Conservation (phyloP, 768 basidiomycete species). For the Agrocybe chaxingu region DNA sequence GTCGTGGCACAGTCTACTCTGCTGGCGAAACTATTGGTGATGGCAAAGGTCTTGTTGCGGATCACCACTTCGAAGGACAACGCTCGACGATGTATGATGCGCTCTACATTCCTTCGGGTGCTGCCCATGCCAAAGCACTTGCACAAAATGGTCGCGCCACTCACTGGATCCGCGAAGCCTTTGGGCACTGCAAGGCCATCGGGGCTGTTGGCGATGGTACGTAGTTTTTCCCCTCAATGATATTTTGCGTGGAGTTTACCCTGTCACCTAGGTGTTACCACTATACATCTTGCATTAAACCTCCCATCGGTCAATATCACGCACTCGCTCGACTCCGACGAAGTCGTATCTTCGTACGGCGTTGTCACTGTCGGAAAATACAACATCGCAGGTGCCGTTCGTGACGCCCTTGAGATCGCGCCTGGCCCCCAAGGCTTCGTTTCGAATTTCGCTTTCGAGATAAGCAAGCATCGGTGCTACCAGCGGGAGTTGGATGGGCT, state of each 20-base stretch:
- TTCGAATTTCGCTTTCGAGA: conserved; percentile 55
- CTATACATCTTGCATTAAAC: conserved; percentile 43
- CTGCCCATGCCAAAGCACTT: conserved; percentile 54
- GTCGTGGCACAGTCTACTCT: conserved; percentile 51
- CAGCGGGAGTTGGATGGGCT: conserved; percentile 61
- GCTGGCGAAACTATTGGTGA: conserved; percentile 23
- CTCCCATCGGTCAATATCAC: conserved; percentile 46
- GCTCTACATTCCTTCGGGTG: conserved; percentile 72
- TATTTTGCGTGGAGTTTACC: neutral
- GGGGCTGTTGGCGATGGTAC: conserved; percentile 70
- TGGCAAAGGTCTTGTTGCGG: conserved; percentile 39
- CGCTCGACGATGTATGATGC: conserved; percentile 86
- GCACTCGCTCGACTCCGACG: conserved; percentile 27
- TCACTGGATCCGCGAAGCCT: conserved; percentile 85
- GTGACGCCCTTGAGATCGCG: conserved; percentile 42
- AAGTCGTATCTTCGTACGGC: conserved; percentile 55
- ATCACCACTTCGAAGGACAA: conserved; percentile 76
- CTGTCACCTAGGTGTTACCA: conserved; percentile 36
- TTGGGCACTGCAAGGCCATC: conserved; percentile 83
- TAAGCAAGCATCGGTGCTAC: conserved; percentile 67
- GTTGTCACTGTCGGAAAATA: conserved; percentile 62
- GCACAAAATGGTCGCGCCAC: conserved; percentile 62
- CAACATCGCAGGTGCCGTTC: conserved; percentile 31
- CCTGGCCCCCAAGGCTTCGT: conserved; percentile 50
- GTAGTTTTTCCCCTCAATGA: neutral